Percentiles rank a stretch among this genome's conserved stretches.
These are phyloP conservation scores for Amauroascus niger DNA, from an alignment of 2,329 filamentous ascomycete species.

Conservation along the genomic window DNA sequence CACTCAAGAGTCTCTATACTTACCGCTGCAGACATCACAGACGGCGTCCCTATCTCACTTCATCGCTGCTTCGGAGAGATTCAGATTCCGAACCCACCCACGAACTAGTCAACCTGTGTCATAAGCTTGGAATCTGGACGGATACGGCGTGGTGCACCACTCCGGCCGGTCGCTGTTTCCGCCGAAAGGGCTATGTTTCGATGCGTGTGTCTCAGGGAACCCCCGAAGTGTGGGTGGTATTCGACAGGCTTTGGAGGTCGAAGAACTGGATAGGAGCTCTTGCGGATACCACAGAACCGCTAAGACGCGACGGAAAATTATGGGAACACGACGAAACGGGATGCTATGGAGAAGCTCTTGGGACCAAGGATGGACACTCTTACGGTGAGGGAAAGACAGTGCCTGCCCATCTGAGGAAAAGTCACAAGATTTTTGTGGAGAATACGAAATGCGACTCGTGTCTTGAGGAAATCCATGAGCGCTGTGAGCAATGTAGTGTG, in stretches of 20 bases:
- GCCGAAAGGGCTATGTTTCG: conserved; percentile 48
- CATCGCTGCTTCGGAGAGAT: conserved; percentile 46
- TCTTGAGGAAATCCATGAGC: conserved; percentile 44
- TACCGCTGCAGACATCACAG: conserved; percentile 55
- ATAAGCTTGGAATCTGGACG: conserved; percentile 51
- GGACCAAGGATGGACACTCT: conserved; percentile 38
- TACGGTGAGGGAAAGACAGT: conserved; percentile 46
- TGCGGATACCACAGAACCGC: conserved; percentile 24
- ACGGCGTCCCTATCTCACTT: conserved; percentile 49
- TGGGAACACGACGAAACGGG: conserved; percentile 50
- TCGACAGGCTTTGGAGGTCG: conserved; percentile 50
- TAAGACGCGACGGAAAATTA: conserved; percentile 41
- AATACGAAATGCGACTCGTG: conserved; percentile 47
- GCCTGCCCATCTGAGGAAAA: conserved; percentile 45
- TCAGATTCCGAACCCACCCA: conserved; percentile 53
- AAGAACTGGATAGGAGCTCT: conserved; percentile 48
- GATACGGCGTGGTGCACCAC: conserved; percentile 54
- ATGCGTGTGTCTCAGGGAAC: conserved; percentile 47
- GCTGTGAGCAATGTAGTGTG: conserved; percentile 52
- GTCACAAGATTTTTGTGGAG: conserved; percentile 46
- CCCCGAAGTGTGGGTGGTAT: conserved; percentile 53
- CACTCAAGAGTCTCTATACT: conserved; percentile 51
- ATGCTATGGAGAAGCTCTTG: conserved; percentile 46
- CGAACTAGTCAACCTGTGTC: conserved; percentile 50
- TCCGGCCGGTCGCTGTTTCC: conserved; percentile 47